phyloP scores from a whole-genome alignment of 2,329 filamentous ascomycete genomes.

The Ophiostoma quercus region DNA sequence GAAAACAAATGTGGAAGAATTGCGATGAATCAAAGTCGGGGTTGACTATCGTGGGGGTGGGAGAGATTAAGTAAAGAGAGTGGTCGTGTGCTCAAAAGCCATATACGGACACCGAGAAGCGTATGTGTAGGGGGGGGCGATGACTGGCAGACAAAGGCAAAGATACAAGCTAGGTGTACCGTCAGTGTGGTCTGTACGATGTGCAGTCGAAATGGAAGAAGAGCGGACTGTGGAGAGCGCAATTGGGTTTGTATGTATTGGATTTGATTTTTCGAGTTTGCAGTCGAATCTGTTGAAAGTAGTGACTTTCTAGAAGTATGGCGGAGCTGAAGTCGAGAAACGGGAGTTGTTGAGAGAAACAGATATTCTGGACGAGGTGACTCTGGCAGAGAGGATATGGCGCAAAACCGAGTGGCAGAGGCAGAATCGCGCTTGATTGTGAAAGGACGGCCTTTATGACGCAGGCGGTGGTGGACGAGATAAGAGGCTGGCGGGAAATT shows the following conservation, averaged over 20 bases:
- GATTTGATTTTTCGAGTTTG: not conserved
- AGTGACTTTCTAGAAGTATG: not conserved
- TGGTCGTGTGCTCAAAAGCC: constrained; percentile 25
- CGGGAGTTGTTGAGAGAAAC: not conserved
- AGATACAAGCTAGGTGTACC: not conserved
- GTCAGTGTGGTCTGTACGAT: not conserved
- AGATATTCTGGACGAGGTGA: not conserved
- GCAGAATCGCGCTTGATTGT: not conserved
- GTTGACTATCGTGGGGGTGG: constrained; percentile 16
- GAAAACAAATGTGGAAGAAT: constrained; percentile 1
- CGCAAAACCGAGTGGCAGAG: not conserved
- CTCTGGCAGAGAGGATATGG: not conserved
- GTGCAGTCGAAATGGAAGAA: constrained; percentile 1
- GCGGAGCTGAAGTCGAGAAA: not conserved
- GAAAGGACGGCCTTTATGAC: not conserved
- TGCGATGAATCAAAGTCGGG: not conserved
- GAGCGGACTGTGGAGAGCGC: not conserved
- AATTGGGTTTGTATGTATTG: not conserved
- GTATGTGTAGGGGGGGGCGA: not conserved
- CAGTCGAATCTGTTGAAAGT: not conserved
- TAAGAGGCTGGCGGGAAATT: constrained; percentile 15
- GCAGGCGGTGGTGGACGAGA: constrained; percentile 15
- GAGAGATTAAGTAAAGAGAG: constrained; percentile 16
- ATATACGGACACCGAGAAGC: constrained; percentile 17
- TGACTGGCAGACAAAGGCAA: not conserved